Evolutionary conservation across 2,329 filamentous ascomycete species (phyloP).

Genomic region (Berkeleyomyces basicola): DNA sequence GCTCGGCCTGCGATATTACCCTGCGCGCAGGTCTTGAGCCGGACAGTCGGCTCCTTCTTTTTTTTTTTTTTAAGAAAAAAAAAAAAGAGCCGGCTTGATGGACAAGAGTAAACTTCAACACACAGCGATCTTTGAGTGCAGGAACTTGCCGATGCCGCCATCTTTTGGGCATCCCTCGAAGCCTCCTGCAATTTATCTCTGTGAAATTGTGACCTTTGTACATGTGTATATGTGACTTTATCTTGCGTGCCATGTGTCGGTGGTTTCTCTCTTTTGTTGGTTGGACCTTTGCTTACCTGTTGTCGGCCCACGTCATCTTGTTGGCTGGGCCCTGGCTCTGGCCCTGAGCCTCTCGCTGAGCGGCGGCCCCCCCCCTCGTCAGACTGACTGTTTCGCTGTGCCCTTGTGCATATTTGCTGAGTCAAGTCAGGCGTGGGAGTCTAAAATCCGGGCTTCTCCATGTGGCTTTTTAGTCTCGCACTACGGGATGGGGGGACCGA

Average conservation of each 20-base stretch:
- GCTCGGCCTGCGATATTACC: constrained; percentile 8
- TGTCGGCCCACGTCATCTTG: too few relatives aligned
- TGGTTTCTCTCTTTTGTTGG: not conserved
- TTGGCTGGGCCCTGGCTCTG: too few relatives aligned
- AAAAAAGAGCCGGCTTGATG: not conserved
- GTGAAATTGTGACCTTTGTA: constrained; percentile 9
- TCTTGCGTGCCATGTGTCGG: not conserved
- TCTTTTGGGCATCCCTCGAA: not conserved
- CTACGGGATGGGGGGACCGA: not conserved
- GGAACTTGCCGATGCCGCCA: constrained; percentile 8
- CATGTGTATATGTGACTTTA: not conserved
- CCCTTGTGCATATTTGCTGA: not conserved
- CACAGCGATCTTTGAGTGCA: constrained; percentile 14
- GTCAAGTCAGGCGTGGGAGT: not conserved
- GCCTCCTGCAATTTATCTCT: constrained; percentile 14
- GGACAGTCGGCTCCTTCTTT: not conserved
- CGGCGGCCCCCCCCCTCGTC: too few relatives aligned
- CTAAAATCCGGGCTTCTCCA: not conserved
- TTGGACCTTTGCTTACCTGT: not conserved
- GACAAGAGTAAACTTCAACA: constrained; percentile 10
- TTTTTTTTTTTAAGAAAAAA: not conserved
- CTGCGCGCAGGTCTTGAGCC: constrained; percentile 10
- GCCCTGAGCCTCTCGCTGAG: too few relatives aligned
- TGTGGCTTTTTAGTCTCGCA: not conserved
- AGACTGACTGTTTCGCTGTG: too few relatives aligned